Conservation (phyloP, 148 eudicot species). For the Nepenthes mirabilis region DNA sequence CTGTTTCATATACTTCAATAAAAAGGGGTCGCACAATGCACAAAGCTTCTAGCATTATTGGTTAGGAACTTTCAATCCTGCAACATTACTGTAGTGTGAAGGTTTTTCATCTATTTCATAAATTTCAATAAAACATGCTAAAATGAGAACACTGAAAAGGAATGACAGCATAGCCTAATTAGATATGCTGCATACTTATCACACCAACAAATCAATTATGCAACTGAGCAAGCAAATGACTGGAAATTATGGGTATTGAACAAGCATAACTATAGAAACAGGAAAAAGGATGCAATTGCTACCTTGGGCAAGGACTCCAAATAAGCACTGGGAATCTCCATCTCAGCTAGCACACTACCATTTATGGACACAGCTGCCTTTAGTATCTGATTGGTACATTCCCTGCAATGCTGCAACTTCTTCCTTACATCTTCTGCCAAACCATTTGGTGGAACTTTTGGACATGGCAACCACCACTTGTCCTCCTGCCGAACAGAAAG, state of each 20-base stretch:
- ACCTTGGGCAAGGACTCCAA: conserved; percentile 40
- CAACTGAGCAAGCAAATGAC: background rate
- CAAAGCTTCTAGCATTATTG: no score
- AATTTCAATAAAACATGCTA: no score
- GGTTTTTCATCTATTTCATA: no score
- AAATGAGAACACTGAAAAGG: no score
- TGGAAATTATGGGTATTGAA: background rate
- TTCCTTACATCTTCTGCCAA: conserved; percentile 26
- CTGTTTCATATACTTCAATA: no score
- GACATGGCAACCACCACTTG: conserved; percentile 55
- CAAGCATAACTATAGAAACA: no score
- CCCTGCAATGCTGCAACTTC: conserved; percentile 28
- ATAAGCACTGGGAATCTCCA: conserved; percentile 40
- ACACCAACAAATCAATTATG: background rate
- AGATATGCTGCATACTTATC: background rate
- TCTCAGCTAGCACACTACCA: conserved; percentile 27
- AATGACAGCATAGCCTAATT: background rate
- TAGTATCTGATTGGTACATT: conserved; percentile 37
- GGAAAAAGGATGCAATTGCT: background rate
- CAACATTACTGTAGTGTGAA: no score
- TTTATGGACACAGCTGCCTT: conserved; percentile 48
- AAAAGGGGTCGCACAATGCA: no score
- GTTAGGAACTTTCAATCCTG: no score
- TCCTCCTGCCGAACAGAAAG: conserved; percentile 26
- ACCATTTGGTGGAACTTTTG: conserved; percentile 32